phyloP scores from a whole-genome alignment of 345 rosid species.

The Turritis glabra region DNA sequence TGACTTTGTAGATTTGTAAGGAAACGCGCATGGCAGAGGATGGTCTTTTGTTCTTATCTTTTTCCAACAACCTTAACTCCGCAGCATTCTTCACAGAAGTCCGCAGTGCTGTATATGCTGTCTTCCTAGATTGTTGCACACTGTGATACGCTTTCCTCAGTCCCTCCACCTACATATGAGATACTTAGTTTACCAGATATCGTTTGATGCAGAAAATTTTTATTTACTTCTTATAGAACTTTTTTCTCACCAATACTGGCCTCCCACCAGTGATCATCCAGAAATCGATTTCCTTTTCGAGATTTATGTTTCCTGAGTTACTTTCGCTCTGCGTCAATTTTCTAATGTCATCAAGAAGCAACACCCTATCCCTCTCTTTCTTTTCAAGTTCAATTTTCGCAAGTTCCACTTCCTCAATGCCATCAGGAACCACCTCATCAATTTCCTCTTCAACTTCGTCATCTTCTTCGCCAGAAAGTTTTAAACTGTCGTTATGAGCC shows the following conservation, averaged over 20 bases:
- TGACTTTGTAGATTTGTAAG: conserved; percentile 79
- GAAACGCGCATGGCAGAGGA: conserved; percentile 98
- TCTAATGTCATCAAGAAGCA: conserved; percentile 72
- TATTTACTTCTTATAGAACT: background rate
- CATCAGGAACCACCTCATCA: conserved; percentile 95
- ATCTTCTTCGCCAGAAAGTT: conserved; percentile 83
- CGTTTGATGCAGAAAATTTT: background rate
- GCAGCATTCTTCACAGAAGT: conserved; percentile 81
- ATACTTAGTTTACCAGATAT: background rate
- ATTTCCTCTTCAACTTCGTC: conserved; percentile 93
- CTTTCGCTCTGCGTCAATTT: conserved; percentile 58
- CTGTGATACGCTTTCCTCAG: conserved; percentile 61
- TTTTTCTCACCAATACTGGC: conserved; percentile 42
- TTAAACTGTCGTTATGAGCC: conserved; percentile 78
- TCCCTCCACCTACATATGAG: conserved; percentile 61
- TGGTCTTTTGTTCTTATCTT: conserved; percentile 96
- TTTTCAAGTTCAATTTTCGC: conserved; percentile 80
- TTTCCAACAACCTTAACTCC: conserved; percentile 78
- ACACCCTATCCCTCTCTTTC: conserved; percentile 65
- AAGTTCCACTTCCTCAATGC: conserved; percentile 91
- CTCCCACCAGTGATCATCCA: conserved; percentile 52
- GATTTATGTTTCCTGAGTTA: conserved; percentile 50
- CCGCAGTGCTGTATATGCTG: conserved; percentile 73
- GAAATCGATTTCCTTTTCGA: conserved; percentile 40
- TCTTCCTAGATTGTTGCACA: conserved; percentile 71